A percentile compares a stretch with the other conserved stretches of the same genome.
These are phyloP conservation scores for Pelargonium nanum DNA, from an alignment of 345 rosid species.

Conservation along the genomic window DNA sequence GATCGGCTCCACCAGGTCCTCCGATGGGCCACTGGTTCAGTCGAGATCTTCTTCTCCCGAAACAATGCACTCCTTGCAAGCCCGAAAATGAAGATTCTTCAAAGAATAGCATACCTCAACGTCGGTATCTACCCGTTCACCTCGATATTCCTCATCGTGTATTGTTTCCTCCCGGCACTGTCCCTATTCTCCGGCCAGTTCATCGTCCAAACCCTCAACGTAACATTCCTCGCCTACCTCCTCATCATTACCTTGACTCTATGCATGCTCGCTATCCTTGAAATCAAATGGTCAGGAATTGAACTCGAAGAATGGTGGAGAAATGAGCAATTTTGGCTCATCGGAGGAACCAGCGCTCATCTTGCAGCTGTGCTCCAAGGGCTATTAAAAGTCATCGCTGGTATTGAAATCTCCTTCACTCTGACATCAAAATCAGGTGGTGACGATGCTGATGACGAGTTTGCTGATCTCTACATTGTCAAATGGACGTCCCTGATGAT, in stretches of 20 bases:
- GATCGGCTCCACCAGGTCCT: too few relatives aligned
- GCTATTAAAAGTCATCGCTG: slow-evolving; percentile 76
- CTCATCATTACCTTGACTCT: slow-evolving; percentile 67
- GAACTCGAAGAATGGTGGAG: slow-evolving; percentile 96
- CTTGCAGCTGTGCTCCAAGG: slow-evolving; percentile 97
- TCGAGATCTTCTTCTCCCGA: slow-evolving; percentile 93
- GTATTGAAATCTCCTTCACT: slow-evolving; percentile 89
- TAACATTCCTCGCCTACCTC: slow-evolving; percentile 77
- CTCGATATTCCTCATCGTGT: slow-evolving; percentile 84
- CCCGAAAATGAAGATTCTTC: slow-evolving; percentile 75
- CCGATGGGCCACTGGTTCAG: slow-evolving; percentile 98
- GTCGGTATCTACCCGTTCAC: slow-evolving; percentile 98
- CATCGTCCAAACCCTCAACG: slow-evolving; percentile 72
- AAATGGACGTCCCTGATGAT: slow-evolving; percentile 89
- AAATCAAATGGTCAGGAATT: slow-evolving; percentile 96
- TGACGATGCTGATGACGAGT: slow-evolving; percentile 87
- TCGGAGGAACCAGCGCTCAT: slow-evolving; percentile 95
- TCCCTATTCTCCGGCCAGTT: slow-evolving; percentile 96
- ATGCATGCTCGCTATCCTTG: slow-evolving; percentile 71
- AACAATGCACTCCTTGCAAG: slow-evolving; percentile 89
- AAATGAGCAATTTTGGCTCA: slow-evolving; percentile 96
- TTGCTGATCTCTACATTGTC: slow-evolving; percentile 72
- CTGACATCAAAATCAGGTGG: slow-evolving; percentile 78
- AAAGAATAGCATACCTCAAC: slow-evolving; percentile 83
- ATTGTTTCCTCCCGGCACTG: slow-evolving; percentile 93